Evolutionary conservation across 2,329 filamentous ascomycete genomes (phyloP).

Genomic region (Fusarium avenaceum): DNA sequence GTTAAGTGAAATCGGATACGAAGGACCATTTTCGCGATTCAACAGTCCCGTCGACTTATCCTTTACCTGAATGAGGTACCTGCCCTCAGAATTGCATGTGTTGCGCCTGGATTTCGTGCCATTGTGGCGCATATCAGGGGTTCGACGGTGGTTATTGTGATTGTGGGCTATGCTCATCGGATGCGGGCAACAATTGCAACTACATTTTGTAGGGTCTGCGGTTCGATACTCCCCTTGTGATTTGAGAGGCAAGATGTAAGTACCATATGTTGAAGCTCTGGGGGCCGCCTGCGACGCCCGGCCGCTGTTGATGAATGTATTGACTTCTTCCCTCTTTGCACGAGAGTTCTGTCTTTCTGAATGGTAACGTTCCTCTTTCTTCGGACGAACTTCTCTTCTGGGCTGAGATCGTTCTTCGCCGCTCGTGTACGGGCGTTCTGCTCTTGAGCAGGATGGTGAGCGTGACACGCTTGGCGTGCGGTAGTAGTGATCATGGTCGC

Average conservation of each 20-base stretch:
- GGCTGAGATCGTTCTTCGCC: neutral
- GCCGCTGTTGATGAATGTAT: constrained; percentile 6
- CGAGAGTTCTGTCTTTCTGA: neutral
- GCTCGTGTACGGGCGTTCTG: neutral
- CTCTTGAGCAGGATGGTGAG: neutral
- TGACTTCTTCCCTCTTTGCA: constrained; percentile 12
- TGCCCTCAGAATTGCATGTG: constrained; percentile 13
- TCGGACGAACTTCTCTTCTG: neutral
- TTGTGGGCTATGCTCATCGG: constrained; percentile 30
- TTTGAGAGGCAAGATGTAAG: constrained; percentile 43
- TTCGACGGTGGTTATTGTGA: constrained; percentile 21
- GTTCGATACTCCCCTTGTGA: constrained; percentile 29
- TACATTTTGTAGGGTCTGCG: constrained; percentile 42
- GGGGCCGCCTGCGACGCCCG: neutral
- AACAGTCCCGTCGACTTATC: constrained; percentile 38
- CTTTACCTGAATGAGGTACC: constrained; percentile 40
- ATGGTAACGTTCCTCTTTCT: neutral
- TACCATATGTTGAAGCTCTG: constrained; percentile 35
- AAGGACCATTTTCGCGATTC: constrained; percentile 31
- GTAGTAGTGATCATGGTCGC: constrained; percentile 1
- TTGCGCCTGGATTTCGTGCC: constrained; percentile 3
- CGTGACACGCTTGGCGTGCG: constrained; percentile 4
- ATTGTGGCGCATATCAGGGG: constrained; percentile 1
- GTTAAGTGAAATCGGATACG: constrained; percentile 42
- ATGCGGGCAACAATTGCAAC: constrained; percentile 46